Base-by-base conservation (phyloP, 345 rosid species). In the Gossypium arboreum region DNA sequence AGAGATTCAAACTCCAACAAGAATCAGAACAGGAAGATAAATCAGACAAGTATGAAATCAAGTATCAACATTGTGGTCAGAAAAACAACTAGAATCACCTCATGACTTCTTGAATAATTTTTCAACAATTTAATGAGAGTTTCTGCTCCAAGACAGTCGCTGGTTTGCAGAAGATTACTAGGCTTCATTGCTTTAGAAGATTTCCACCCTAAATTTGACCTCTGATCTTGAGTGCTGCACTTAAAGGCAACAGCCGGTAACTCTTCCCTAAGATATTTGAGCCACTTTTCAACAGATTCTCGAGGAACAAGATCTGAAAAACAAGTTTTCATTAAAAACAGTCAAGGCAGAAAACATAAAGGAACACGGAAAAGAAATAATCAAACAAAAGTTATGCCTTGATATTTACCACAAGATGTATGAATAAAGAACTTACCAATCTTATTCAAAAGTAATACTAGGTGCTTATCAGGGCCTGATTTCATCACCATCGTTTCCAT, bases 121-220 rank as follows among this genome's bases (percentile, higher is more conserved):
- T 95, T 95, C 76, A 95, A 80, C 85, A 95, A 78, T 75, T 95
- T 95, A 78, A 93, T 81, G 45, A 93, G 98, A 68, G 97, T 90
- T 70, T 93, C 97, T 44, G 99, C 99, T 76, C 98, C 98, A 76
- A 95, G 97, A 81, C 99, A 95, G 75, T 95, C 98, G 79, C 98
- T 95, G 11, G 97, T 93, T 81, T 93, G 98, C 82, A 89, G 80
- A 65, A 85, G 17, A 75, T 77, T 87, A 83, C 89, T 93, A 12
- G 96, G 84, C 81, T 89, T 95, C 50, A 88, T 82, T 51, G 85
- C 76, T 82, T 87, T 93, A 68, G 95, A 81, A 68, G 95, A 86
- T 75, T 90, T 95, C 97, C 98, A 95, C n/a, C 98, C 96, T 75
- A 95, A 84, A 78, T 93, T 93, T 72, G 97, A 84, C 75, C 91